phyloP scores from a whole-genome alignment of 2,329 filamentous ascomycete genomes.

The Beauveria pseudobassiana region DNA sequence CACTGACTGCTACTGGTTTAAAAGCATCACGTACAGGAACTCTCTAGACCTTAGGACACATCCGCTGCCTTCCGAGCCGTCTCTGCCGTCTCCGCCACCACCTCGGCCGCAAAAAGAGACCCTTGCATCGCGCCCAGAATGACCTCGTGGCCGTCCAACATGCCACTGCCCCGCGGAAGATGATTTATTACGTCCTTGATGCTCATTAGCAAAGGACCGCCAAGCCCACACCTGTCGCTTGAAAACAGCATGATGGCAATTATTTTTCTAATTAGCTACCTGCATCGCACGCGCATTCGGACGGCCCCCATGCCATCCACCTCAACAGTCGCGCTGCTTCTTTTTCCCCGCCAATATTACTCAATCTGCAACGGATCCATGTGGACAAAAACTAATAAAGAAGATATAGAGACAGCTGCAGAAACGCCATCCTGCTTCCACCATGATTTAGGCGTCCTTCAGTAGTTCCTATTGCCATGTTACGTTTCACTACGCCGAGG shows the following conservation, averaged over 20 bases:
- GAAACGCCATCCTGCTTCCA: background rate
- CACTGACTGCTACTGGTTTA: background rate
- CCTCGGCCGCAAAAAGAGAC: background rate
- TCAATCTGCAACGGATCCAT: slow-evolving; percentile 1
- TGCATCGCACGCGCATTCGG: background rate
- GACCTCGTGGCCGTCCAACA: background rate
- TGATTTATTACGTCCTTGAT: background rate
- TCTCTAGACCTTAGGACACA: background rate
- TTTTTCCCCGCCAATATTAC: background rate
- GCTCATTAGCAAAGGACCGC: background rate
- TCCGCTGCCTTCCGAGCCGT: background rate
- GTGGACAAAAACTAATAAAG: background rate
- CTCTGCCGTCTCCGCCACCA: background rate
- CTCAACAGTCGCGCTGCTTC: background rate
- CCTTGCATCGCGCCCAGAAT: background rate
- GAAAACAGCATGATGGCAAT: background rate
- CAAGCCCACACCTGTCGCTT: slow-evolving; percentile 1
- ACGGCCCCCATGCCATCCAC: background rate
- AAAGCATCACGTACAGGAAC: background rate
- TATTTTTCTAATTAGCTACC: background rate
- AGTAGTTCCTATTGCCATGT: background rate
- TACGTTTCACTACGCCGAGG: background rate
- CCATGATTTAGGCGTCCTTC: background rate
- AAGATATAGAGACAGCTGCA: background rate
- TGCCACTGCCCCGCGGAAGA: background rate